Base-by-base conservation (phyloP, 169 alveolate species). In the Haemoproteus tartakovskyi region DNA sequence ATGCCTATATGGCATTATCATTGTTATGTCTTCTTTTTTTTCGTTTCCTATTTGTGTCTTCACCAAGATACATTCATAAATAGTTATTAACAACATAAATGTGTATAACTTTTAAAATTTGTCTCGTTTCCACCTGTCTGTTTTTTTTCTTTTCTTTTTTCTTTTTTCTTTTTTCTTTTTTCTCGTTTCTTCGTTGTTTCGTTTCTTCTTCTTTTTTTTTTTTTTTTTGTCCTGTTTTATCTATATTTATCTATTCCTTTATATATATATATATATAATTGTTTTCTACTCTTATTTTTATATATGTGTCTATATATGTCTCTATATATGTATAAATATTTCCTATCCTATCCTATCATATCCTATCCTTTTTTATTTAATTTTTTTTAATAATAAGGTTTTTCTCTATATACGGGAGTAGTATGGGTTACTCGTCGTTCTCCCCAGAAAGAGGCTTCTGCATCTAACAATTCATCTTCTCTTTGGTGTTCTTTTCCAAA, bases 391-490 rank as follows among this genome's bases (percentile, higher is more conserved):
- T 67, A 67, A 37, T 67, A 67, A 27, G 82, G 82, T 22, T 67
- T 67, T 59, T 67, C 74, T 70, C 51, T 67, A 18, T 54, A 47
- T 29, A 67, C 82, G 5, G 82, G 82, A 11, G 82, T 67, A 30
- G 82, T 67, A 33, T 67, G 82, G 19, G 82, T 54, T 9, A 60
- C 82, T 22, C 82, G 46, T 59, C 56, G 51, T 47, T 67, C 82
- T 0, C 82, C 82, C 82, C 82, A 67, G 59, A 67, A 67, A n/a
- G 82, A 67, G 9, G 70, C 82, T 37, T 67, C 82, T 22, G 82
- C 74, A 36, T 67, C 82, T 22, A 67, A 21, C 74, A 67, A 40
- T 59, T 67, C 74, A 21, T 67, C 82, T 33, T 54, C 56, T 22
- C 82, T 67, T 8, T 48, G 9, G 3, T 40, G 16, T 6, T 67